Evolutionary conservation across 306 rosid species (phyloP), one percentile per base, ranked within the genome.

Genomic region (Prunus dulcis): DNA sequence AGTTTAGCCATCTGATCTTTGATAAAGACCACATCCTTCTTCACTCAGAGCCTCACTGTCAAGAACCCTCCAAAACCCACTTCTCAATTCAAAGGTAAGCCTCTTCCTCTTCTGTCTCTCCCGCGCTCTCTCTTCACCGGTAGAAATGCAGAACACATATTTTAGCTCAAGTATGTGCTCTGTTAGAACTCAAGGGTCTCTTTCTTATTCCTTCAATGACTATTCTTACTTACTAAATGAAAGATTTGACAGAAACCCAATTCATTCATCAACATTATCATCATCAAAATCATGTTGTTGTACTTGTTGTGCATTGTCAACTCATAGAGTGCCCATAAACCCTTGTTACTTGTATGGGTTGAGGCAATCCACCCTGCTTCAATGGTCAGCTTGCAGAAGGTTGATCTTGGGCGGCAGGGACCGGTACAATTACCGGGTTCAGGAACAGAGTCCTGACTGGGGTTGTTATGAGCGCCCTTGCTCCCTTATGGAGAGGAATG

Each of bases 291-390:
- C 86, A 13, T 86, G 83, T 77, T 87, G 89, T 84, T 88, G 88
- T 55, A 80, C 79, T 64, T 85, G 47, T 71, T 76, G 85, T 84
- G 81, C 82, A 75, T 76, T 80, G 81, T 84, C 90, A 49, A 82
- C 79, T 22, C 80, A 75, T 15, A 84, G 85, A 86, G 75, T 83
- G 51, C 69, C 90, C 69, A 14, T 78, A 58, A 80, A 69, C 76
- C 71, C 89, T 74, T 74, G 79, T 74, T 78, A 78, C 81, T 71
- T 88, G 13, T 86, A 69, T 85, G 99, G 98, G 55, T 79, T 89
- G 82, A 91, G 93, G 87, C 99, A 96, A 71, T 92, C 92, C 58
- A 49, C 90, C 51, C 69, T 95, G 80, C 91, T 95, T 83, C 97
- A 86, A 49, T 78, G 89, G 86, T 81, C 96, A 30, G 85, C 86